A percentile compares a stretch with the other conserved stretches of the same genome.
These are phyloP conservation scores for Eucalyptus guilfoylei DNA, from an alignment of 345 rosid species.

Conservation along the genomic window DNA sequence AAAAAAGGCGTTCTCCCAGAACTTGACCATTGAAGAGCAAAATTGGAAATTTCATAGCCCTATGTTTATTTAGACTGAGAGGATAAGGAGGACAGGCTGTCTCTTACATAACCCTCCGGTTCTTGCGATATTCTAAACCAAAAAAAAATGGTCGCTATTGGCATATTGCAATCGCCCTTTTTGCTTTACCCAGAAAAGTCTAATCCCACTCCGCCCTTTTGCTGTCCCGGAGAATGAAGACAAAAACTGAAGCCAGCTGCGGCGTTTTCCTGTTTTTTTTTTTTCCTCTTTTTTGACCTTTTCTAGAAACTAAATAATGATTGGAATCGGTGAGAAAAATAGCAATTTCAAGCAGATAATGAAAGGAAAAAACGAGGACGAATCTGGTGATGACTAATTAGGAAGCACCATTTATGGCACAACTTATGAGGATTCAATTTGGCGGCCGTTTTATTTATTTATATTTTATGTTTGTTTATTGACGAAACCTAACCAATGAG, in stretches of 20 bases:
- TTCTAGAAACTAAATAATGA: neutral
- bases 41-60: neutral
- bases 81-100: neutral
- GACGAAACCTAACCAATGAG: neutral
- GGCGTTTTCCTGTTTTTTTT: neutral
- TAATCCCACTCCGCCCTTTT: neutral
- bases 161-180: neutral
- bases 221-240: neutral
- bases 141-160: neutral
- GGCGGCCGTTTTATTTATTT: neutral
- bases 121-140: neutral
- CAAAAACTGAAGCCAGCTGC: neutral
- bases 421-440: neutral
- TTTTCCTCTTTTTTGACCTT: neutral
- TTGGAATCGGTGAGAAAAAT: neutral
- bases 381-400: neutral
- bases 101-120: neutral
- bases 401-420: neutral
- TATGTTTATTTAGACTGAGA: neutral
- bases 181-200: neutral
- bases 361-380: neutral
- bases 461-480: neutral
- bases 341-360: neutral
- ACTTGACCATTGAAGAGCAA: neutral
- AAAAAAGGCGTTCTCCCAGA: neutral